phyloP scores from a whole-genome alignment of 1,284 basidiomycete genomes.

The Entoloma clypeatum region DNA sequence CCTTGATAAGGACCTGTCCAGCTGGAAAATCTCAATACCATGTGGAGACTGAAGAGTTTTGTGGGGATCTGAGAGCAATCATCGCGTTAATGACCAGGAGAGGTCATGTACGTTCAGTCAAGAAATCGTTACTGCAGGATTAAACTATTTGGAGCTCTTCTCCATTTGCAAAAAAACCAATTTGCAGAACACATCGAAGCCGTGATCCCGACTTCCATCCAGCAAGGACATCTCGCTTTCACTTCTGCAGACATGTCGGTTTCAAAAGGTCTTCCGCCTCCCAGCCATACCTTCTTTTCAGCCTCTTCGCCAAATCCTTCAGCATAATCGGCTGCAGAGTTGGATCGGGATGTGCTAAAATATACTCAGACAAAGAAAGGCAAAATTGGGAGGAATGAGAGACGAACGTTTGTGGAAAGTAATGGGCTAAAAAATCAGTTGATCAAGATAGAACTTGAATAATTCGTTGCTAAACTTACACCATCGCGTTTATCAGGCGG shows the following conservation, averaged over 20 bases:
- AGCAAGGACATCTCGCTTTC: too few relatives aligned
- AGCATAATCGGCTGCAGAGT: conserved; percentile 53
- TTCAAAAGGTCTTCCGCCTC: conserved; percentile 53
- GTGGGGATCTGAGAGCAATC: conserved; percentile 14
- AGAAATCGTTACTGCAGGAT: too few relatives aligned
- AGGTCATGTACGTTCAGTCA: too few relatives aligned
- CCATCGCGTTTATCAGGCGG: conserved; percentile 57
- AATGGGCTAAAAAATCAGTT: conserved; percentile 47
- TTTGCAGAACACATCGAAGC: too few relatives aligned
- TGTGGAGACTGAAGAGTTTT: conserved; percentile 32
- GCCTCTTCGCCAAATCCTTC: conserved; percentile 51
- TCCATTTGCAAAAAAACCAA: too few relatives aligned
- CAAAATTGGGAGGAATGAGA: not conserved
- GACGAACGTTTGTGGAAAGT: conserved; percentile 71
- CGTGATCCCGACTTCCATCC: too few relatives aligned
- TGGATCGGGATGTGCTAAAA: conserved; percentile 66
- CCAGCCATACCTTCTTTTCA: conserved; percentile 69
- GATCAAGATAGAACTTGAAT: conserved; percentile 10
- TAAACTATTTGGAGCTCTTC: too few relatives aligned
- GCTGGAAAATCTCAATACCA: conserved; percentile 38
- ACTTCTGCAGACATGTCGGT: conserved; percentile 17
- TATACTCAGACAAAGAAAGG: conserved; percentile 6
- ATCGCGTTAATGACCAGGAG: too few relatives aligned
- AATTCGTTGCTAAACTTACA: conserved; percentile 36
- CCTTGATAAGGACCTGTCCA: conserved; percentile 15